Evolutionary conservation across 2,329 filamentous ascomycete genomes (phyloP).

Genomic region (Diaporthe australafricana): DNA sequence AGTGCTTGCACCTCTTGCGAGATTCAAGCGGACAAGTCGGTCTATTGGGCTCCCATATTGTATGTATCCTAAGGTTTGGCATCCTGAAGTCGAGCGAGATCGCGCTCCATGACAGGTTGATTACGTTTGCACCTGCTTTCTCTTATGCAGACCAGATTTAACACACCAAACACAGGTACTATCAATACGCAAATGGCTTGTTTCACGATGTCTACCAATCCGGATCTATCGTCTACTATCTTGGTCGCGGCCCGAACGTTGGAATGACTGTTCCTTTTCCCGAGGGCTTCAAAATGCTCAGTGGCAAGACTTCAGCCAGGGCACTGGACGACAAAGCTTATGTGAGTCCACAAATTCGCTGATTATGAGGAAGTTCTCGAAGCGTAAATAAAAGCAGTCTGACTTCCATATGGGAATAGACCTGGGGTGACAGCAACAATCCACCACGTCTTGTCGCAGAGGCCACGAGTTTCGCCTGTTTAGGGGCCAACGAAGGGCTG

Average conservation of each 20-base stretch:
- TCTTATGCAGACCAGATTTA: neutral
- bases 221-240: constrained; percentile 70
- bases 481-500: neutral
- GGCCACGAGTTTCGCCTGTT: neutral
- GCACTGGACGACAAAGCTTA: neutral
- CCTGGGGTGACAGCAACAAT: neutral
- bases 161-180: neutral
- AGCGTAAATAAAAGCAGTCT: neutral
- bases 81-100: constrained; percentile 44
- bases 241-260: constrained; percentile 67
- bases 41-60: constrained; percentile 71
- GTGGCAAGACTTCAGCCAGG: constrained; percentile 58
- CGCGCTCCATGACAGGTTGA: neutral
- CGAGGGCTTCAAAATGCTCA: constrained; percentile 68
- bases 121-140: too few relatives aligned
- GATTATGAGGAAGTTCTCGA: neutral
- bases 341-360: neutral
- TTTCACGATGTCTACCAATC: constrained; percentile 63
- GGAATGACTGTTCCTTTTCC: constrained; percentile 58
- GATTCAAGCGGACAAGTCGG: constrained; percentile 68
- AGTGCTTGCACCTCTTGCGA: constrained; percentile 69
- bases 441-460: constrained; percentile 10
- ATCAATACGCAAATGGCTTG: constrained; percentile 43
- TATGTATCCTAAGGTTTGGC: too few relatives aligned
- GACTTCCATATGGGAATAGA: neutral